These are phyloP conservation scores for Umbilicaria muhlenbergii DNA, from an alignment of 495 filamentous ascomycete genomes.

Conservation along the genomic window DNA sequence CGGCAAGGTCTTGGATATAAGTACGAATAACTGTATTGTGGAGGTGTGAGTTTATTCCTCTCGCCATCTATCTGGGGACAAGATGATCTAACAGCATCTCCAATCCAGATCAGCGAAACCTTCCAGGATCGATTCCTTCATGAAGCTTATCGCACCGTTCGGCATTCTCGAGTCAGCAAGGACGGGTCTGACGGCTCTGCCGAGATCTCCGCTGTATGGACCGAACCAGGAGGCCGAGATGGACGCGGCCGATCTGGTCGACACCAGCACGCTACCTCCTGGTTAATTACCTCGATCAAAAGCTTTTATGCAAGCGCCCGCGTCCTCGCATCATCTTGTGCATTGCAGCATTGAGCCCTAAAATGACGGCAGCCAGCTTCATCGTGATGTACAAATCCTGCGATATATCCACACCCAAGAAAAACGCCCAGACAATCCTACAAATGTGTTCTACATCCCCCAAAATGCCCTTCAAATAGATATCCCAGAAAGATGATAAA, in stretches of 20 bases:
- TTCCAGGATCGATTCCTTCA: constrained; percentile 84
- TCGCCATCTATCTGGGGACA: background rate
- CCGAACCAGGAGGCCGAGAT: constrained; percentile 55
- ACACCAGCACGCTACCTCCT: constrained; percentile 80
- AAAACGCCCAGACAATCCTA: too few species aligned
- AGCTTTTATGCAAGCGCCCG: constrained; percentile 6
- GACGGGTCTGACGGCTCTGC: constrained; percentile 91
- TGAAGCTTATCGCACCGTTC: constrained; percentile 92
- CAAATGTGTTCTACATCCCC: too few species aligned
- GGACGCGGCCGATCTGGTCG: constrained; percentile 85
- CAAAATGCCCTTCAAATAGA: too few species aligned
- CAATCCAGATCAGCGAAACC: constrained; percentile 71
- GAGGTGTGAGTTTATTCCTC: constrained; percentile 56
- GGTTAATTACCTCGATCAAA: constrained; percentile 40
- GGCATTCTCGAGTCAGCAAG: constrained; percentile 90
- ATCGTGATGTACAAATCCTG: background rate
- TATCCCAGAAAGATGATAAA: too few species aligned
- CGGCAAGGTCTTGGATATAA: constrained; percentile 94
- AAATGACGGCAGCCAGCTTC: background rate
- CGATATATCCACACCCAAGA: too few species aligned
- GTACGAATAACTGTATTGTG: constrained; percentile 94
- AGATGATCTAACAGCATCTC: constrained; percentile 2
- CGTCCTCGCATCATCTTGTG: constrained; percentile 1
- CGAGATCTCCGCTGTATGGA: constrained; percentile 73
- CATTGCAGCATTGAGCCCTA: background rate